phyloP scores from a whole-genome alignment of 768 basidiomycete genomes.

The Lepiota venenata region DNA sequence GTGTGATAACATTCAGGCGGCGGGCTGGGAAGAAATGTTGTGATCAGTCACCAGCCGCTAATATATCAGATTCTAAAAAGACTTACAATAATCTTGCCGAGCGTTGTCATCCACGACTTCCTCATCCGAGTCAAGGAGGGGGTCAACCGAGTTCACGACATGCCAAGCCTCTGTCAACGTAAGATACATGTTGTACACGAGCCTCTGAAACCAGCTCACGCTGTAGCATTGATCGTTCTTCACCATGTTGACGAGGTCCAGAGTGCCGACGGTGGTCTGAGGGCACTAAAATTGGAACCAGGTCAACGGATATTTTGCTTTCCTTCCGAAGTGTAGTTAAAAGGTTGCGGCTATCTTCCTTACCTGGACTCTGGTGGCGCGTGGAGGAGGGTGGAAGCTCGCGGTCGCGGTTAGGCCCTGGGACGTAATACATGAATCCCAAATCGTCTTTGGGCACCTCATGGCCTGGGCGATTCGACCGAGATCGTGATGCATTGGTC shows the following conservation, averaged over 20 bases:
- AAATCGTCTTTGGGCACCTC: conserved; percentile 41
- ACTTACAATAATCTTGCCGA: conserved; percentile 63
- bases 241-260: conserved; percentile 10
- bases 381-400: conserved; percentile 8
- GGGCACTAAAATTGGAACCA: neutral
- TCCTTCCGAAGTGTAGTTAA: neutral
- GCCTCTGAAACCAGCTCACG: conserved; percentile 28
- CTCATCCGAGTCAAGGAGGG: conserved; percentile 70
- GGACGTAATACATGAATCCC: conserved; percentile 49
- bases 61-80: neutral
- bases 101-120: conserved; percentile 63
- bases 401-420: conserved; percentile 16
- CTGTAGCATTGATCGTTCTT: conserved; percentile 43
- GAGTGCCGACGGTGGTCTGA: conserved; percentile 1
- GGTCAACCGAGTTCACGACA: conserved; percentile 56
- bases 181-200: conserved; percentile 8
- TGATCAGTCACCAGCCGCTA: conserved; percentile 8
- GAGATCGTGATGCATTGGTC: conserved; percentile 28
- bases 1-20: conserved; percentile 49
- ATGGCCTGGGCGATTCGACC: conserved; percentile 36
- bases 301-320: neutral
- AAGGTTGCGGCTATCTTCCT: neutral
- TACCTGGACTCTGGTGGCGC: conserved; percentile 9
- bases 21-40: conserved; percentile 31
- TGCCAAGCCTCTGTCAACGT: conserved; percentile 67